Evolutionary conservation across 2,329 filamentous ascomycete genomes (phyloP).

Genomic region (Botryotinia narcissicola): DNA sequence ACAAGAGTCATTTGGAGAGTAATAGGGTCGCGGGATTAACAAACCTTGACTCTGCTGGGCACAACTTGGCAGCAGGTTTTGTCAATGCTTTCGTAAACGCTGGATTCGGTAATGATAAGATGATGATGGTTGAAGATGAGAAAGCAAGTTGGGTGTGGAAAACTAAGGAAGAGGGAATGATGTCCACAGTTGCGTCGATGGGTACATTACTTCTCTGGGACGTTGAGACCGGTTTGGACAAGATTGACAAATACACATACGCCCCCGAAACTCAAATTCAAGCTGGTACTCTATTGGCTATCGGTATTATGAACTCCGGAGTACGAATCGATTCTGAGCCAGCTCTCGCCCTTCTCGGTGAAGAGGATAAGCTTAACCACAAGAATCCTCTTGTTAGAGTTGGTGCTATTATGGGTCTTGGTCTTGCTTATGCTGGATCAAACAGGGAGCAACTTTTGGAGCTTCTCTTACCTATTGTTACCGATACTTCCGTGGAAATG

Average conservation of each 20-base stretch:
- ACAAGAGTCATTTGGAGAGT: constrained; percentile 98
- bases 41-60: constrained; percentile 90
- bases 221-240: constrained; percentile 85
- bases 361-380: constrained; percentile 73
- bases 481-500: constrained; percentile 83
- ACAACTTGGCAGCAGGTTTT: constrained; percentile 93
- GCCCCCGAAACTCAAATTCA: constrained; percentile 78
- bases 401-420: constrained; percentile 92
- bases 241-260: constrained; percentile 93
- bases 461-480: constrained; percentile 79
- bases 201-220: constrained; percentile 93
- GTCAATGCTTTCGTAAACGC: constrained; percentile 98
- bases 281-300: constrained; percentile 87
- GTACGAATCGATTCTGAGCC: constrained; percentile 88
- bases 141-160: constrained; percentile 98
- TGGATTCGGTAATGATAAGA: constrained; percentile 92
- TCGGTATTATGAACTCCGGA: constrained; percentile 93
- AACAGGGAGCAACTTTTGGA: constrained; percentile 89
- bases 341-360: constrained; percentile 80
- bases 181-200: constrained; percentile 91
- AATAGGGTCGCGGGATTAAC: constrained; percentile 89
- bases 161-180: constrained; percentile 96
- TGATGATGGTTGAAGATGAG: constrained; percentile 89
- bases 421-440: constrained; percentile 89
- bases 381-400: constrained; percentile 76